phyloP scores from a whole-genome alignment of 2,329 filamentous ascomycete species.

The Didymella pomorum region DNA sequence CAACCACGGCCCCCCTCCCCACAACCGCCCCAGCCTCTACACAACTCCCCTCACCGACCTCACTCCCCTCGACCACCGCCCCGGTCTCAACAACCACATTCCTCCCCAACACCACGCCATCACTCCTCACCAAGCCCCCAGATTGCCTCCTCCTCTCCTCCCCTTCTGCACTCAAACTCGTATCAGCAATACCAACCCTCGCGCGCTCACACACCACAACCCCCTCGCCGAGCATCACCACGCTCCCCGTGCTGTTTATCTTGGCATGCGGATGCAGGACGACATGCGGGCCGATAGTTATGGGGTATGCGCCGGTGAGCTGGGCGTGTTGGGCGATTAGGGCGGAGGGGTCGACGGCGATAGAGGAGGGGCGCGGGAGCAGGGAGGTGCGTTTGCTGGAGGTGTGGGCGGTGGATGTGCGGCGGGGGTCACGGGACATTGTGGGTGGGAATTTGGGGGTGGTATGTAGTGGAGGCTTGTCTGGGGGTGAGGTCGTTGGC shows the following conservation, averaged over 20 bases:
- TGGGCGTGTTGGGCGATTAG: conserved; percentile 59
- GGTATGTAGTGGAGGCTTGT: no score
- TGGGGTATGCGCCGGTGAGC: conserved; percentile 74
- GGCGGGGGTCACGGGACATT: conserved; percentile 40
- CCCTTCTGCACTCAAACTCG: conserved; percentile 16
- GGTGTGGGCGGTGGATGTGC: conserved; percentile 36
- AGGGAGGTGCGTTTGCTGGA: conserved; percentile 43
- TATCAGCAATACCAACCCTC: conserved; percentile 40
- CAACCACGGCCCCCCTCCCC: conserved; percentile 48
- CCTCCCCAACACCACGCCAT: conserved; percentile 51
- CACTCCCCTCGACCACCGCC: conserved; percentile 51
- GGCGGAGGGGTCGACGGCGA: conserved; percentile 56
- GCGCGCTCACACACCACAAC: conserved; percentile 80
- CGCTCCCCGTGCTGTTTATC: conserved; percentile 53
- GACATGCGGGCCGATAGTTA: conserved; percentile 78
- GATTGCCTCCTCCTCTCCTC: conserved; percentile 19
- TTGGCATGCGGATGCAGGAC: conserved; percentile 85
- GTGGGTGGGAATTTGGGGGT: no score
- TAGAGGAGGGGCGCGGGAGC: conserved; percentile 49
- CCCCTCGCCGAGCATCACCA: conserved; percentile 54
- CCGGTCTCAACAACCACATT: conserved; percentile 56
- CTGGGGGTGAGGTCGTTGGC: no score
- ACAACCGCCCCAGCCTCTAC: conserved; percentile 46
- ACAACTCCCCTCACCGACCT: conserved; percentile 49
- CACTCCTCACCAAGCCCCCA: neutral